Evolutionary conservation across 768 basidiomycete species (phyloP), one percentile per base, ranked within the genome.

Genomic region (Boletus sensibilis): DNA sequence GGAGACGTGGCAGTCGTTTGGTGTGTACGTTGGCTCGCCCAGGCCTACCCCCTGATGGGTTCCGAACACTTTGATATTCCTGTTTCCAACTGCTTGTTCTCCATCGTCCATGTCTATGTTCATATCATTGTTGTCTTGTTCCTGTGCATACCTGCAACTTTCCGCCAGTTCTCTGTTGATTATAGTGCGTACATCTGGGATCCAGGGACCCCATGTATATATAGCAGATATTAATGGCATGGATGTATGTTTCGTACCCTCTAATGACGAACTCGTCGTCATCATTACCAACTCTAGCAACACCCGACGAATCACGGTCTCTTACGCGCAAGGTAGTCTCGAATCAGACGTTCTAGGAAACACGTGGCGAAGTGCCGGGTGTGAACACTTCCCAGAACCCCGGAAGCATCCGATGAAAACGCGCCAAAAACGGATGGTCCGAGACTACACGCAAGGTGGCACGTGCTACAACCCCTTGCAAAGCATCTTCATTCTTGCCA

Each of bases 1-100:
- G 75, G 86, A 87, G 70, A 86, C 86, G 11, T 89, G 87, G 87
- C 79, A 81, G 66, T 76, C 81, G 55, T 89, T 86, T 72, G 82
- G 86, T 77, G 76, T 79, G 56, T 83, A 83, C 63, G 78, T 84
- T 52, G 61, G 73, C 51, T 67, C 52, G 7, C 55, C 57, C 1
- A 43, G 31, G 37, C 53, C 62, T 2, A 14, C 55, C 10, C 34
- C 25, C 6, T 67, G 45, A 58, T 3, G 12, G 5, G 4, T 12
- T 27, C 0, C 40, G 18, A 20, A 11, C 1, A 21, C 29, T 9
- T 10, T 37, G 40, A 4, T n/a, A 31, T 29, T 21, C 16, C 8
- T 20, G 29, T 13, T 31, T 33, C 35, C 31, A 6, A 33, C 29
- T 5, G 4, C 21, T 25, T 11, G 53, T 20, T 25, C 16, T 3